phyloP scores from a whole-genome alignment of 768 basidiomycete species.

The Trametopsis cervina region DNA sequence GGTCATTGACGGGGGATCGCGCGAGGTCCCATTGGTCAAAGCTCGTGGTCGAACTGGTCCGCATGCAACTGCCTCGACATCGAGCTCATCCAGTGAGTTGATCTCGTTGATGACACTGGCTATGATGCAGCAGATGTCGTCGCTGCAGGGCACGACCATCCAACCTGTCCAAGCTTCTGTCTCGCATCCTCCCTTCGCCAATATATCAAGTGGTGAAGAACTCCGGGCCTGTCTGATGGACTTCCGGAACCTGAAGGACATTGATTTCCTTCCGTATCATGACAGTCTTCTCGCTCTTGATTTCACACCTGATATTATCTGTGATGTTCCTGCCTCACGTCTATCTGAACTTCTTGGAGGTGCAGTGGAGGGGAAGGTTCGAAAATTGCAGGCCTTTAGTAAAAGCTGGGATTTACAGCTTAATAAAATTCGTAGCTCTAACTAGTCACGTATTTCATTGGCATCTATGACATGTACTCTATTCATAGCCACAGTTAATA shows the following conservation, averaged over 20 bases:
- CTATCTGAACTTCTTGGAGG: not conserved
- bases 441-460: not conserved
- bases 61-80: not conserved
- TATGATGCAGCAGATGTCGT: not conserved
- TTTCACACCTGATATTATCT: not conserved
- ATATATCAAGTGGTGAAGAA: not conserved
- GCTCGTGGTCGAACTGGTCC: not conserved
- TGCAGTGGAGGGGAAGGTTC: not conserved
- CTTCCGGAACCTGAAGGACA: not conserved
- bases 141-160: not conserved
- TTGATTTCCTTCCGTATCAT: not conserved
- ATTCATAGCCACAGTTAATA: constrained; percentile 1
- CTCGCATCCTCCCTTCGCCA: not conserved
- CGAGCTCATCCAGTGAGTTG: not conserved
- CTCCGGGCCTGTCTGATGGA: not conserved
- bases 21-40: not conserved
- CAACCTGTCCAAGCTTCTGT: not conserved
- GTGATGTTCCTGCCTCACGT: not conserved
- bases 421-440: not conserved
- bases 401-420: not conserved
- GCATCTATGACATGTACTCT: not conserved
- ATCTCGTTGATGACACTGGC: not conserved
- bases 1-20: not conserved
- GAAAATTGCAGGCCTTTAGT: not conserved
- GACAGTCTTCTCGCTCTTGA: not conserved